These are phyloP conservation scores for Botrytis porri DNA, from an alignment of 2,329 filamentous ascomycete species.

Conservation along the genomic window DNA sequence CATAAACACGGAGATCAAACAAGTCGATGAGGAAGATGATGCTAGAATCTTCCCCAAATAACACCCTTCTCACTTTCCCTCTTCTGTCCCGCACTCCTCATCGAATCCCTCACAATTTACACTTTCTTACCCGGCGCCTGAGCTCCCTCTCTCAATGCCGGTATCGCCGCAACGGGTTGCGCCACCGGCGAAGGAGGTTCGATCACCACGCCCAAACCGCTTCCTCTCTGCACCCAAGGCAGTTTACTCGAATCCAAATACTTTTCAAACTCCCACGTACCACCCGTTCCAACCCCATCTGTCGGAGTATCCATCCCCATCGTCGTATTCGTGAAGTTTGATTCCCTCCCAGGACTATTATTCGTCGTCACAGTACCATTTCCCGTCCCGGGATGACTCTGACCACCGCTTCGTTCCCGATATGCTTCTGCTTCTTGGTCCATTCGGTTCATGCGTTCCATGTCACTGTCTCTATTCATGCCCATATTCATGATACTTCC, in stretches of 20 bases:
- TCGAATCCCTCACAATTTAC: background rate
- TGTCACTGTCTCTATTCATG: background rate
- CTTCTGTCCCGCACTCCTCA: background rate
- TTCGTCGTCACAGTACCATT: conserved; percentile 2
- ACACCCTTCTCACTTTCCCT: conserved; percentile 4
- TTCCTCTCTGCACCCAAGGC: background rate
- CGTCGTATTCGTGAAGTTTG: conserved; percentile 5
- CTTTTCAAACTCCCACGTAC: conserved; percentile 15
- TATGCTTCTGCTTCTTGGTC: conserved; percentile 14
- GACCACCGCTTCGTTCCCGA: background rate
- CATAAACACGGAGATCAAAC: background rate
- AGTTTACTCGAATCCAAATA: background rate
- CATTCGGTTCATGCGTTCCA: conserved; percentile 3
- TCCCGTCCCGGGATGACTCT: background rate
- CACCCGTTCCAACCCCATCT: background rate
- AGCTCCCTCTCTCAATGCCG: background rate
- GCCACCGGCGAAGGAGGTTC: background rate
- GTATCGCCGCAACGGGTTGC: background rate
- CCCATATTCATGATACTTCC: conserved; percentile 13
- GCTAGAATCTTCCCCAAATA: background rate
- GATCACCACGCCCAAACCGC: background rate
- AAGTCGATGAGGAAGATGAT: background rate
- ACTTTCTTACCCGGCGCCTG: background rate
- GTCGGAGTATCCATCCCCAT: conserved; percentile 1
- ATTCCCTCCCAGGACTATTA: background rate